Base-by-base conservation (phyloP, 2,329 filamentous ascomycete genomes). In the Iodosphaeria phyllophila region DNA sequence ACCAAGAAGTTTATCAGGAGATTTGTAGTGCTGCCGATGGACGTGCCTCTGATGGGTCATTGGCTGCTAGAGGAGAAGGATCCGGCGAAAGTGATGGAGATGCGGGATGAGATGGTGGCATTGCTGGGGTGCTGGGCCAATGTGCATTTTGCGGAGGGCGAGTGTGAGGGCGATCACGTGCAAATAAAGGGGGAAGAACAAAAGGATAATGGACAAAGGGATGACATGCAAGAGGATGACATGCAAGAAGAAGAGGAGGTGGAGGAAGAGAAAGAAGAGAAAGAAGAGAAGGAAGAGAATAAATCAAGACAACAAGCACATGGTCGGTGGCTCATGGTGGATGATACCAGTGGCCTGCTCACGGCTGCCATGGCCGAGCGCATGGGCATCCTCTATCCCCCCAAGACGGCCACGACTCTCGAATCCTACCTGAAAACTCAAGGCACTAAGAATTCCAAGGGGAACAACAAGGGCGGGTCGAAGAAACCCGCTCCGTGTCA, bases 1-100 rank as follows among this genome's bases (percentile, higher is more conserved):
- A 76, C 79, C 34, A 84, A 74, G 45, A 98, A 98, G 51, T 95
- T 92, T 46, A 64, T 95, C 34, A 74, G 77, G 39, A 64, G 83
- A 8, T 95, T 98, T 42, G 80, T 77, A 0, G 68, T 89, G 2
- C 48, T 92, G 25, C 86, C 86, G 1, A 53, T 95, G 36, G 83
- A 93, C 41, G 70, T 91, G 9, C 62, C 72, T 1, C 62, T 70
- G 34, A 56, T 95, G 32, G 70, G 72, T 12, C 67, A 82, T 36
- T 91, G 76, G 57, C 60, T 86, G 40, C 52, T 92, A 24, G 60
- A 74, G 28, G 79, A 91, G 38, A 79, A 76, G 40, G 84, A 95
- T 37, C 61, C 79, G 0, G 55, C 59, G 30, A 82, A 76, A 46
- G 77, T 91, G 16, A 57, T 95, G 56, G 86, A 95, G 40, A 56